Evolutionary conservation across 75 land plant genomes (phyloP).

Genomic region (Cryptomeria japonica): DNA sequence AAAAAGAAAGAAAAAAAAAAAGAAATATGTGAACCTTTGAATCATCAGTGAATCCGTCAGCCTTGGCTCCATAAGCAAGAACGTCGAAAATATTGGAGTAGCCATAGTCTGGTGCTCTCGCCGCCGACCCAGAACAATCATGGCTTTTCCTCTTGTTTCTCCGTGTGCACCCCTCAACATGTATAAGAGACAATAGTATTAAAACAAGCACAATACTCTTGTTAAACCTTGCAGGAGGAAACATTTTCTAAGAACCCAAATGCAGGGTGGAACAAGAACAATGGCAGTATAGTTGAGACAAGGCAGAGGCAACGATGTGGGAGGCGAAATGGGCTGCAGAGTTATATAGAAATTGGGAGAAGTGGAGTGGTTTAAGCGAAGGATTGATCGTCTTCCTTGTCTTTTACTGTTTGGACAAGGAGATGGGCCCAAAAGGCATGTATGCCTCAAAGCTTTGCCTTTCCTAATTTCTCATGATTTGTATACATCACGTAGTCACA

Average conservation of each 20-base stretch:
- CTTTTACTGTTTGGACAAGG: too few relatives aligned
- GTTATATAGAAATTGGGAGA: too few relatives aligned
- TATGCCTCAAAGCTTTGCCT: too few relatives aligned
- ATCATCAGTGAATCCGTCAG: slow-evolving; percentile 59
- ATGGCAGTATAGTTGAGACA: too few relatives aligned
- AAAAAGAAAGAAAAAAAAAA: background rate
- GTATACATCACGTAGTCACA: too few relatives aligned
- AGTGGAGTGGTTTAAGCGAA: too few relatives aligned
- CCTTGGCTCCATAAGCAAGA: slow-evolving; percentile 61
- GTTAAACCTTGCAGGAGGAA: background rate
- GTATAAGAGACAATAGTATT: background rate
- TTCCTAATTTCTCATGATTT: too few relatives aligned
- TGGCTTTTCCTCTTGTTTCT: background rate
- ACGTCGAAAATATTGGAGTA: slow-evolving; percentile 37
- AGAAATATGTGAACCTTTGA: slow-evolving; percentile 27
- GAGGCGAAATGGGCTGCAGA: too few relatives aligned
- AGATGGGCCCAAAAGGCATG: too few relatives aligned
- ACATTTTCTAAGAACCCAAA: background rate
- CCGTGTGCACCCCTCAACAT: background rate
- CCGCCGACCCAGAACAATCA: background rate
- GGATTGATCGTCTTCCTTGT: too few relatives aligned
- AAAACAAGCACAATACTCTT: background rate
- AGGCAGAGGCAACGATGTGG: too few relatives aligned
- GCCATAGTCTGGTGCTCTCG: background rate
- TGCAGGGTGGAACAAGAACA: too few relatives aligned